Conservation (phyloP, 2,329 filamentous ascomycete genomes). For the Cercospora zeina region DNA sequence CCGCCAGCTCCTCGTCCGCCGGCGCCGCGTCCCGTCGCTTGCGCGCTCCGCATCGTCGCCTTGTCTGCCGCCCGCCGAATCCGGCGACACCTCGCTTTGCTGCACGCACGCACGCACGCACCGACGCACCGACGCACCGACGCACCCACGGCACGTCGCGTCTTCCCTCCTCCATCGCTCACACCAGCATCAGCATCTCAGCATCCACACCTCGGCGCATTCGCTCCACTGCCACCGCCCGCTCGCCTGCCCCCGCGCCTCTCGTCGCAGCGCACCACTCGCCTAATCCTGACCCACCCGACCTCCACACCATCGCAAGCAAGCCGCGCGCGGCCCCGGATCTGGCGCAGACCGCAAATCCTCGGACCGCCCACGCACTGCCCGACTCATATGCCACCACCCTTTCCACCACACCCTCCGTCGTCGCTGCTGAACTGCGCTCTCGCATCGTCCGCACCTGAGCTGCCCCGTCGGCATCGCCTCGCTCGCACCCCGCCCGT, state of each 20-base stretch:
- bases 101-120: background rate
- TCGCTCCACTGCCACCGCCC: background rate
- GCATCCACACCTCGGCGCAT: background rate
- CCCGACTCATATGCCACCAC: conserved; percentile 12
- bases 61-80: conserved; percentile 9
- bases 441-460: background rate
- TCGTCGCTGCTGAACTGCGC: background rate
- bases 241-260: background rate
- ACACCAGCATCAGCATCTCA: background rate
- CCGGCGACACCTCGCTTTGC: conserved; percentile 17
- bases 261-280: background rate
- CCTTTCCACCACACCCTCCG: conserved; percentile 5
- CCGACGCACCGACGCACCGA: background rate
- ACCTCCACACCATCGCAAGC: background rate
- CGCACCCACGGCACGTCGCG: background rate
- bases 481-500: conserved; percentile 3
- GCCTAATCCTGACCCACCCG: background rate
- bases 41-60: background rate
- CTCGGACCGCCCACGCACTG: conserved; percentile 1
- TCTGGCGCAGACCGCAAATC: conserved; percentile 1
- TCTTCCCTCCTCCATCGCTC: conserved; percentile 9
- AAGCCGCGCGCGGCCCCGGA: background rate
- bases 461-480: background rate
- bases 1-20: background rate
- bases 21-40: conserved; percentile 14